Base-by-base conservation (phyloP, 2,329 filamentous ascomycete genomes). In the Daldinia sp. region DNA sequence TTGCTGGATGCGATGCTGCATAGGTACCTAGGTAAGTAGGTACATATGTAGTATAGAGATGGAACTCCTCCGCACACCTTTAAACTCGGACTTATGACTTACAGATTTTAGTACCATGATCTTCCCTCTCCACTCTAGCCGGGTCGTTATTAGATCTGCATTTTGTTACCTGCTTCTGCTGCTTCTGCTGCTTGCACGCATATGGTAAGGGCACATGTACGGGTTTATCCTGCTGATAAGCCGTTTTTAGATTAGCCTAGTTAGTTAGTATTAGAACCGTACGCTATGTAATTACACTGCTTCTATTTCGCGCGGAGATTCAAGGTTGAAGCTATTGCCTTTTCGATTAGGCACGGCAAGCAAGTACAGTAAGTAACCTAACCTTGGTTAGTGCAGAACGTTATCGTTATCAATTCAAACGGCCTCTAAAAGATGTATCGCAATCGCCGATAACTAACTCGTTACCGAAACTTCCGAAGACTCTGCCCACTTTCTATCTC, bases 381-480 rank as follows among this genome's bases (percentile, higher is more conserved):
- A n/a, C n/a, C n/a, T n/a, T n/a, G n/a, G n/a, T 3, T 39, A 21
- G 35, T 8, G 10, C 15, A 15, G 21, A 21, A n/a, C 25, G 15
- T 15, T 48, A 30, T 48, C 27, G 45, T 17, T 48, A 48, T 48
- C 25, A 48, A 30, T 43, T 39, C 10, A 43, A 19, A 37, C 37
- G 21, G n/a, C n/a, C n/a, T n/a, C n/a, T n/a, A n/a, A n/a, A n/a
- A n/a, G n/a, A n/a, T n/a, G n/a, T 19, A 13, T 56, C 32, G 19
- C 41, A 48, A 58, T 47, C n/a, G n/a, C 58, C 59, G 62, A 58
- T 54, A 51, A 41, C 32, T 54, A 51, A 41, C 32, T 54, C 56
- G 52, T 53, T 67, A 67, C 69, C 69, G 69, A 70, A 63, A 66
- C 60, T 70, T 66, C 68, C 68, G 68, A 66, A 21, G 50, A 51